Percentiles rank a stretch among this genome's conserved stretches.
Conservation (phyloP, 208 protist genomes). For the Trypanosoma mega region DNA sequence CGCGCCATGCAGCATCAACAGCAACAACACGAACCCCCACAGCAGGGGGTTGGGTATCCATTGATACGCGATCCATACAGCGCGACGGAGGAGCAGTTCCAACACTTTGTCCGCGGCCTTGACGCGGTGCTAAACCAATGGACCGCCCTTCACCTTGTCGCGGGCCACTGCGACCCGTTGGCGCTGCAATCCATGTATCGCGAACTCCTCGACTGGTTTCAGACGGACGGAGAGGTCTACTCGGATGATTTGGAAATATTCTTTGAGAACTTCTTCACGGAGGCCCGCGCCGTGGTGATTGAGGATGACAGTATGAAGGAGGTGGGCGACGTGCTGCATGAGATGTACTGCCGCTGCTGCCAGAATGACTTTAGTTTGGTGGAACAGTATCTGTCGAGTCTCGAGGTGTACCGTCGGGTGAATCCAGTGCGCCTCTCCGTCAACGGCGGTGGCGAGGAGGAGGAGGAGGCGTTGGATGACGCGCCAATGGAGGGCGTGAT, state of each 20-base stretch:
- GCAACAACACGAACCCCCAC: slow-evolving; percentile 12
- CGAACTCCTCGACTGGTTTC: slow-evolving; percentile 68
- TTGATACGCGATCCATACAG: slow-evolving; percentile 36
- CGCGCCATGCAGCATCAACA: slow-evolving; percentile 20
- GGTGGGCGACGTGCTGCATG: slow-evolving; percentile 72
- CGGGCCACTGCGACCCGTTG: slow-evolving; percentile 61
- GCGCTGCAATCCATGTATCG: slow-evolving; percentile 56
- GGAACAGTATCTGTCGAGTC: slow-evolving; percentile 51
- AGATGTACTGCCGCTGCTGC: slow-evolving; percentile 88
- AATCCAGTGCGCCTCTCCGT: slow-evolving; percentile 74
- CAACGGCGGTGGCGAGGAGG: slow-evolving; percentile 35
- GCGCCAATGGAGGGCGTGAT: background rate
- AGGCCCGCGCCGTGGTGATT: slow-evolving; percentile 59
- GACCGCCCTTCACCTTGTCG: slow-evolving; percentile 83
- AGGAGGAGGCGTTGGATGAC: background rate
- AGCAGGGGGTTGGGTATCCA: slow-evolving; percentile 17
- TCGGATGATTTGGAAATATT: slow-evolving; percentile 84
- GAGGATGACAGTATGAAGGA: slow-evolving; percentile 89
- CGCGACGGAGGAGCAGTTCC: slow-evolving; percentile 66
- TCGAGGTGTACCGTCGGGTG: slow-evolving; percentile 47
- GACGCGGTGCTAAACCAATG: slow-evolving; percentile 82
- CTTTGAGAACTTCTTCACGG: slow-evolving; percentile 86
- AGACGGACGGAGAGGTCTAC: slow-evolving; percentile 75
- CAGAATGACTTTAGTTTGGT: slow-evolving; percentile 60
- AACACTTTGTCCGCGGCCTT: slow-evolving; percentile 56